phyloP scores from a whole-genome alignment of 192 early-diverging fungal genomes.

The Rhizophagus sp. region DNA sequence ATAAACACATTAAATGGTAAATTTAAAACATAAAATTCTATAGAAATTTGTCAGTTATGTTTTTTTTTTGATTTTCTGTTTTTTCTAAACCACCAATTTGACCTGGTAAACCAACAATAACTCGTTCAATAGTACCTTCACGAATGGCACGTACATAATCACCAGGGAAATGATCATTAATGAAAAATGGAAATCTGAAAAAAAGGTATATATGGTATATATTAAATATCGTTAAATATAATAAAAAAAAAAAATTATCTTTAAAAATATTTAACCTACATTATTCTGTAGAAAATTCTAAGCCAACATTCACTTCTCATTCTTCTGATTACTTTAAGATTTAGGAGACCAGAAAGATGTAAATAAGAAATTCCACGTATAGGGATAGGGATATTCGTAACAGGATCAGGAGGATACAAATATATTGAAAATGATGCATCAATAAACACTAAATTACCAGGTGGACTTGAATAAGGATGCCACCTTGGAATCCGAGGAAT shows the following conservation, averaged over 20 bases:
- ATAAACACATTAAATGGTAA: too few relatives aligned
- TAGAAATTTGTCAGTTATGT: too few relatives aligned
- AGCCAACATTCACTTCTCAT: constrained; percentile 46
- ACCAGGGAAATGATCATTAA: constrained; percentile 60
- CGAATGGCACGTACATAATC: constrained; percentile 49
- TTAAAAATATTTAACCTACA: neutral
- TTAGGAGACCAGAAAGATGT: constrained; percentile 54
- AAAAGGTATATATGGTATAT: neutral
- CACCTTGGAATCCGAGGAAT: constrained; percentile 35
- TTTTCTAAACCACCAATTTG: neutral
- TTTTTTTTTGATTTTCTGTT: too few relatives aligned
- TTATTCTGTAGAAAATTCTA: constrained; percentile 46
- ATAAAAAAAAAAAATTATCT: too few relatives aligned
- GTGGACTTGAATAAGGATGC: constrained; percentile 48
- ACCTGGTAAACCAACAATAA: constrained; percentile 26
- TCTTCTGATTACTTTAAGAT: constrained; percentile 46
- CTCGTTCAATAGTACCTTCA: constrained; percentile 49
- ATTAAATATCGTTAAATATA: neutral
- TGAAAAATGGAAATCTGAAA: constrained; percentile 43
- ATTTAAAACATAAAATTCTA: too few relatives aligned
- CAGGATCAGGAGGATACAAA: constrained; percentile 54
- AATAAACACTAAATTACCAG: constrained; percentile 59
- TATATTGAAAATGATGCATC: constrained; percentile 47
- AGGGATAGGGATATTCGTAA: constrained; percentile 49
- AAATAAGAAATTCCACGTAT: constrained; percentile 53